These are phyloP conservation scores for Lathyrus aphaca DNA, from an alignment of 306 rosid species.

Conservation along the genomic window DNA sequence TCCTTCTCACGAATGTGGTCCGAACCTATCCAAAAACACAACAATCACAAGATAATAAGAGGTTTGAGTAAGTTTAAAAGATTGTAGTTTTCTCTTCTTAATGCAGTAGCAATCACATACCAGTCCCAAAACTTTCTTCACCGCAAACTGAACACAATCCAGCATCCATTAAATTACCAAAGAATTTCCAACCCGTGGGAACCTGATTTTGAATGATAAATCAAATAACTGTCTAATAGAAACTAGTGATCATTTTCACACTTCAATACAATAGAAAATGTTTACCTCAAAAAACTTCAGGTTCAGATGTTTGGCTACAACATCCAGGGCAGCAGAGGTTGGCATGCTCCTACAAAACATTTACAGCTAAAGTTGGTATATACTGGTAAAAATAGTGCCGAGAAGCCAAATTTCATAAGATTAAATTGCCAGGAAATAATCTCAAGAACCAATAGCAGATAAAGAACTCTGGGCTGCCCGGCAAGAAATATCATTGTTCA, in stretches of 20 bases:
- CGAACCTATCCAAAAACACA: conserved; percentile 65
- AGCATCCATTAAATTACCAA: conserved; percentile 98
- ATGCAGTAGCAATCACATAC: conserved; percentile 49
- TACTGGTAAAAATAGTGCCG: conserved; percentile 10
- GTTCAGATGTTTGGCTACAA: conserved; percentile 89
- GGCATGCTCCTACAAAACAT: conserved; percentile 93
- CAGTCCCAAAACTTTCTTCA: conserved; percentile 99
- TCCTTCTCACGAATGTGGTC: conserved; percentile 98
- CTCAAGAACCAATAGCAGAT: conserved; percentile 26
- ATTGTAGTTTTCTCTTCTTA: conserved; percentile 21
- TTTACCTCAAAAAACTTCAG: conserved; percentile 94
- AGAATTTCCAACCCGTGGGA: conserved; percentile 98
- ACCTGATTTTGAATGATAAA: conserved; percentile 59
- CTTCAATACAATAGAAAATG: conserved; percentile 16
- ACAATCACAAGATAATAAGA: conserved; percentile 34
- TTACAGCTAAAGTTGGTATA: conserved; percentile 23
- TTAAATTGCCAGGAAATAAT: conserved; percentile 26
- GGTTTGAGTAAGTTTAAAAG: conserved; percentile 6
- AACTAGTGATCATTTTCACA: conserved; percentile 22
- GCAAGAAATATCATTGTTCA: background rate
- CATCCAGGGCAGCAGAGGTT: conserved; percentile 99
- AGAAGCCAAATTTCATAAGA: conserved; percentile 9
- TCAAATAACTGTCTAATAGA: conserved; percentile 3
- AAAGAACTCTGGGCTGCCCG: conserved; percentile 10
- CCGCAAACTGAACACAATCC: conserved; percentile 93